Conservation (phyloP, 345 rosid species). For the Aethionema arabicum region DNA sequence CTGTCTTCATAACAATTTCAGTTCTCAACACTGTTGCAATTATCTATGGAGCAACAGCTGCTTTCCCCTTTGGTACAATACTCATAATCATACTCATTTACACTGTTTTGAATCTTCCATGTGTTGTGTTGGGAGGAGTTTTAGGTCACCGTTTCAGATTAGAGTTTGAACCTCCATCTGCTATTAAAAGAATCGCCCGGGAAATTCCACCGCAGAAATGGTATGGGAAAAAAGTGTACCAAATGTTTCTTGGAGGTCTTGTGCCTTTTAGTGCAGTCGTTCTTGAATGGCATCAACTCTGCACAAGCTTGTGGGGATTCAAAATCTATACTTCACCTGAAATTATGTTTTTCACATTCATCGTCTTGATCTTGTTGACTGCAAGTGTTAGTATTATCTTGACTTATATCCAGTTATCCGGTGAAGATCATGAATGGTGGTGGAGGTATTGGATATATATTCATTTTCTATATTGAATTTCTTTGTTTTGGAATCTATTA, state of each 20-base stretch:
- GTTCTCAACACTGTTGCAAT: slow-evolving; percentile 63
- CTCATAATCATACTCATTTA: slow-evolving; percentile 53
- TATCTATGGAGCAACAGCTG: slow-evolving; percentile 69
- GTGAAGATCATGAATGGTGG: slow-evolving; percentile 93
- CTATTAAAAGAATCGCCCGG: slow-evolving; percentile 53
- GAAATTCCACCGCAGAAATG: slow-evolving; percentile 62
- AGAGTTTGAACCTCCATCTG: slow-evolving; percentile 59
- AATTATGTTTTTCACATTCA: slow-evolving; percentile 54
- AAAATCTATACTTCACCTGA: slow-evolving; percentile 61
- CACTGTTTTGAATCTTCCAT: slow-evolving; percentile 49
- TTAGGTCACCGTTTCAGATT: slow-evolving; percentile 55
- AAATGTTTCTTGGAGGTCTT: slow-evolving; percentile 73
- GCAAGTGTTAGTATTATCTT: slow-evolving; percentile 60
- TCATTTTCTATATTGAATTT: slow-evolving; percentile 19
- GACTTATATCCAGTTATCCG: slow-evolving; percentile 76
- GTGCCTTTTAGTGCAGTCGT: slow-evolving; percentile 65
- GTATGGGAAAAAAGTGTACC: slow-evolving; percentile 62
- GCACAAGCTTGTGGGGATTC: slow-evolving; percentile 76
- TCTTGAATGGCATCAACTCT: slow-evolving; percentile 70
- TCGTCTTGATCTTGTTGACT: slow-evolving; percentile 58
- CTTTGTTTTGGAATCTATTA: slow-evolving; percentile 1
- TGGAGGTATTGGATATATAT: slow-evolving; percentile 64
- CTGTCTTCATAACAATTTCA: slow-evolving; percentile 47
- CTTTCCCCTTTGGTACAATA: slow-evolving; percentile 80
- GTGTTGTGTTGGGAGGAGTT: slow-evolving; percentile 72